A percentile compares a stretch with the other conserved stretches of the same genome.
Conservation (phyloP, 2,329 filamentous ascomycete genomes). For the Fusarium caatingaense region DNA sequence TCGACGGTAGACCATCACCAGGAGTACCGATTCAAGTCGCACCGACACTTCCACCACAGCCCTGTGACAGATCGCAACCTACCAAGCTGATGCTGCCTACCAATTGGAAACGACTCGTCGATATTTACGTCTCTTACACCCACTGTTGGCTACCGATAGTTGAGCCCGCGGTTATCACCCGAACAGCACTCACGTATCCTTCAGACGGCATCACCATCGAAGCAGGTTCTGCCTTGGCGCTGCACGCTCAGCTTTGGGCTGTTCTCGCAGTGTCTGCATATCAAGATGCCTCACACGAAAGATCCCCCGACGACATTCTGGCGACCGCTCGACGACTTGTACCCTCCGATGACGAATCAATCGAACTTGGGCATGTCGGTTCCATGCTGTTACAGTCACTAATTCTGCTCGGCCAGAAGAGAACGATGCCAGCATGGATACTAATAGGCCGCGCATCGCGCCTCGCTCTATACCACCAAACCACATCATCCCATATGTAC, state of each 20-base stretch:
- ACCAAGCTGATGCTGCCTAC: slow-evolving; percentile 56
- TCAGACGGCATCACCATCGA: slow-evolving; percentile 48
- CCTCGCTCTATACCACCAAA: slow-evolving; percentile 50
- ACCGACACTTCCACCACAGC: slow-evolving; percentile 3
- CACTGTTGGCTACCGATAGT: slow-evolving; percentile 82
- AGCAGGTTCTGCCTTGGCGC: slow-evolving; percentile 47
- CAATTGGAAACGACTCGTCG: slow-evolving; percentile 71
- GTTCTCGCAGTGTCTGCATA: slow-evolving; percentile 68
- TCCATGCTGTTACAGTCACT: slow-evolving; percentile 68
- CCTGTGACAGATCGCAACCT: slow-evolving; percentile 7
- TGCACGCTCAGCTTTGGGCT: slow-evolving; percentile 70
- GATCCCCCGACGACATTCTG: slow-evolving; percentile 57
- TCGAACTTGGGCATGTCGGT: slow-evolving; percentile 55
- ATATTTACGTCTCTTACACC: slow-evolving; percentile 80
- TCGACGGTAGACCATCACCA: slow-evolving; percentile 37
- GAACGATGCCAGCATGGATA: slow-evolving; percentile 70
- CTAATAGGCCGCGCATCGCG: slow-evolving; percentile 72
- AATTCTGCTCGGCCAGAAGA: slow-evolving; percentile 69
- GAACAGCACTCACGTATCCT: slow-evolving; percentile 57
- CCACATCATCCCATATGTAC: slow-evolving; percentile 31
- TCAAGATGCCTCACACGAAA: slow-evolving; percentile 55
- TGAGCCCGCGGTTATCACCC: slow-evolving; percentile 72
- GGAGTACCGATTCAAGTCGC: slow-evolving; percentile 34
- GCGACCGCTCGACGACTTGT: slow-evolving; percentile 61
- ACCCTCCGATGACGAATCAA: slow-evolving; percentile 59